Evolutionary conservation across 306 rosid species (phyloP).

Genomic region (Trifolium fragiferum): DNA sequence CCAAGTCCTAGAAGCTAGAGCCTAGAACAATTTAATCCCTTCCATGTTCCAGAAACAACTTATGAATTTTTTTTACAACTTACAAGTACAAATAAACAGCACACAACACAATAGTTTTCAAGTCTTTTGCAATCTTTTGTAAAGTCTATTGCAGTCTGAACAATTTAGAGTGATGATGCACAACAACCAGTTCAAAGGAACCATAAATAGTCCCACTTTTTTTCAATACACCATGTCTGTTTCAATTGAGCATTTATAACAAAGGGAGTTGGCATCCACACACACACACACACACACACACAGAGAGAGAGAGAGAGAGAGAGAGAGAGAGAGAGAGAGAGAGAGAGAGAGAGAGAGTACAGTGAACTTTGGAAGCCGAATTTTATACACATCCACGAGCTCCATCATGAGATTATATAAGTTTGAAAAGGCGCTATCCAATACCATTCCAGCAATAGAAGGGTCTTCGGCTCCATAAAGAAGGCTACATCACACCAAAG

Average conservation of each 20-base stretch:
- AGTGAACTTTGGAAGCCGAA: constrained; percentile 97
- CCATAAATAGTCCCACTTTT: too few relatives aligned
- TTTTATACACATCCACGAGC: constrained; percentile 95
- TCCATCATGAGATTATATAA: constrained; percentile 96
- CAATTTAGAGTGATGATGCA: too few relatives aligned
- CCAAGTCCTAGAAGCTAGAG: constrained; percentile 22
- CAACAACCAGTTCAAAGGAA: too few relatives aligned
- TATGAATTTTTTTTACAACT: background rate
- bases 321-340: constrained; percentile 8
- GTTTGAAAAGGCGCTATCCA: constrained; percentile 98
- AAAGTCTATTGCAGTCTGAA: too few relatives aligned
- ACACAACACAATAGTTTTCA: constrained; percentile 9
- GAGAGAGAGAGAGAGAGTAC: constrained; percentile 55
- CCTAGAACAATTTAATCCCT: constrained; percentile 17
- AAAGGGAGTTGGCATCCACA: constrained; percentile 5
- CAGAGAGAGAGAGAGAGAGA: background rate
- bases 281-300: background rate
- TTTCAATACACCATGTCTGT: too few relatives aligned
- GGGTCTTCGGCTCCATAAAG: constrained; percentile 99
- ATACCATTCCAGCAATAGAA: constrained; percentile 96
- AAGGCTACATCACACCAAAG: constrained; percentile 65
- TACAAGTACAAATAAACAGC: too few relatives aligned
- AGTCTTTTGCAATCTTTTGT: background rate
- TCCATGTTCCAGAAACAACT: constrained; percentile 13
- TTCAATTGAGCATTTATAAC: too few relatives aligned